Evolutionary conservation across 2,329 filamentous ascomycete genomes (phyloP).

Genomic region (Gyromitra esculenta): DNA sequence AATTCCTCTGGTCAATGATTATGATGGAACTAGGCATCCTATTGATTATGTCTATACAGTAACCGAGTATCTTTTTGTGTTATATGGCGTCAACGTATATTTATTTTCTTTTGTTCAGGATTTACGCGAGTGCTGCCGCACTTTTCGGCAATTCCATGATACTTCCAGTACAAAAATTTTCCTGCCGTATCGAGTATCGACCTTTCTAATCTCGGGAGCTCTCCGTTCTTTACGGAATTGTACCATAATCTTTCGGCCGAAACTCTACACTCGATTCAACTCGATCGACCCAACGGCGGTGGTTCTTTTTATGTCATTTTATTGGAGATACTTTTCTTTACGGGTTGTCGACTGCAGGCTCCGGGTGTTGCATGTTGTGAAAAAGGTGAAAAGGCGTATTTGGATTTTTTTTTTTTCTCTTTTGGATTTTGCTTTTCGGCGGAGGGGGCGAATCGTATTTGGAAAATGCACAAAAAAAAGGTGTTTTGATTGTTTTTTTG

Average conservation of each 20-base stretch:
- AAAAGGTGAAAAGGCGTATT: conserved; percentile 52
- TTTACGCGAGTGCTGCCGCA: conserved; percentile 20
- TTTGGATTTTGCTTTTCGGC: conserved; percentile 21
- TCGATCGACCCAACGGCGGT: conserved; percentile 37
- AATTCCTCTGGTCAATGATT: conserved; percentile 13
- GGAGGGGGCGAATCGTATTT: conserved; percentile 39
- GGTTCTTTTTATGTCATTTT: conserved; percentile 47
- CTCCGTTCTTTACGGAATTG: conserved; percentile 43
- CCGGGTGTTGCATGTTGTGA: conserved; percentile 42
- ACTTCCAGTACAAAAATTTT: conserved; percentile 48
- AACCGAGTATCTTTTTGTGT: conserved; percentile 42
- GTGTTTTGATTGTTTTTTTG: conserved; percentile 41
- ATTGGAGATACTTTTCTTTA: conserved; percentile 40
- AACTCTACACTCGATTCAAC: conserved; percentile 44
- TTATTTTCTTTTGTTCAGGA: conserved; percentile 17
- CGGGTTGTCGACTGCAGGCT: conserved; percentile 45
- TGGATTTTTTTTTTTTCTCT: conserved; percentile 26
- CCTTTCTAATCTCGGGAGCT: conserved; percentile 47
- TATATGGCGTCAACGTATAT: conserved; percentile 49
- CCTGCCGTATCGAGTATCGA: conserved; percentile 47
- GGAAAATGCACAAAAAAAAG: conserved; percentile 51
- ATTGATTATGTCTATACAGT: conserved; percentile 42
- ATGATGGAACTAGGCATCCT: conserved; percentile 24
- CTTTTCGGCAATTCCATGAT: conserved; percentile 33
- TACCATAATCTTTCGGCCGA: conserved; percentile 48